Base-by-base conservation (phyloP, 2,329 filamentous ascomycete species). In the Apiospora kogelbergensis region DNA sequence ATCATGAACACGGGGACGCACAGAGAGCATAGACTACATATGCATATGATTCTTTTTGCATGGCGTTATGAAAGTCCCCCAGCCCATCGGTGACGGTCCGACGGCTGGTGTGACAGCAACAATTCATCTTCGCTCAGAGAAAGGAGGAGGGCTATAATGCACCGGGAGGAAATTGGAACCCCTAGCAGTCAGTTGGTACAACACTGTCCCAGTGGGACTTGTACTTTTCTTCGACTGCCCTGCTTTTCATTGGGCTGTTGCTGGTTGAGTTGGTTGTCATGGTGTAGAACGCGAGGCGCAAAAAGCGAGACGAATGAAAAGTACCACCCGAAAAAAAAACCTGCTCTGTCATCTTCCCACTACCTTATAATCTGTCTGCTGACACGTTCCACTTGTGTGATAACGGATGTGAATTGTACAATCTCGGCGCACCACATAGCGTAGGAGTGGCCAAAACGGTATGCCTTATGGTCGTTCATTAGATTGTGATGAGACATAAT, bases 21-120 rank as follows among this genome's bases (percentile, higher is more conserved):
- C 64, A 48, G 65, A 66, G 65, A 66, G 65, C 65, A 66, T 66
- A 66, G 65, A 66, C 44, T 46, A 65, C 30, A 66, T 66, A 66
- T 66, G 65, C 65, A 66, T 66, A 53, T 66, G 53, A 60, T 60
- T 60, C 53, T 37, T 60, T 60, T 37, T 60, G 33, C 53, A 60
- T 11, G 53, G 53, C 53, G 53, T 60, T 37, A 22, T 13, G 53
- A 60, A 60, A 60, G 30, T n/a, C 53, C 13, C 30, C 20, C 17
- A 37, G 30, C 53, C 17, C 30, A 60, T 37, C 53, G 30, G 37
- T n/a, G 30, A 37, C 37, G 48, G 48, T 33, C 30, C 20, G 26
- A 60, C 17, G 53, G 53, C 53, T 60, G 30, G 53, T n/a, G 30
- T 60, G 53, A 37, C 13, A 37, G 53, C 53, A 60, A 9, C 53